Percentiles rank a stretch among this genome's conserved stretches.
phyloP scores from a whole-genome alignment of 352 stramenopile species.

The Phytopythium montanum region DNA sequence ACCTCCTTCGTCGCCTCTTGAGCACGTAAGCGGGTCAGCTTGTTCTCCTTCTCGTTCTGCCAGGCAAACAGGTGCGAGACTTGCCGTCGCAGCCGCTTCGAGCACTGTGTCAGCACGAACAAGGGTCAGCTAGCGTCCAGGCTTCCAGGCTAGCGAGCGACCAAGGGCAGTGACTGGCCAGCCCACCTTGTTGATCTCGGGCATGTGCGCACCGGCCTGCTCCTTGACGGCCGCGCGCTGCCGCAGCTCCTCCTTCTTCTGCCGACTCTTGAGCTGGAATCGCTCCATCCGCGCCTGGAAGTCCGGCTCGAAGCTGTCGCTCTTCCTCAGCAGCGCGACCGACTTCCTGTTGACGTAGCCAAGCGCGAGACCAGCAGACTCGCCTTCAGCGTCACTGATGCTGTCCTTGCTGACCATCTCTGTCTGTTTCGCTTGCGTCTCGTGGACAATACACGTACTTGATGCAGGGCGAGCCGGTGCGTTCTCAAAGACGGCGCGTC shows the following conservation, averaged over 20 bases:
- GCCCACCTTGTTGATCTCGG: conserved; percentile 54
- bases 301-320: conserved; percentile 47
- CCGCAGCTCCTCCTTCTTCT: conserved; percentile 46
- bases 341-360: conserved; percentile 25
- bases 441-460: neutral
- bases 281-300: conserved; percentile 61
- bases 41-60: conserved; percentile 55
- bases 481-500: neutral
- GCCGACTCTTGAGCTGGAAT: conserved; percentile 40
- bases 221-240: conserved; percentile 28
- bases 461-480: neutral
- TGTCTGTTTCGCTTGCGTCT: neutral
- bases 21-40: conserved; percentile 38
- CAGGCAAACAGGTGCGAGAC: conserved; percentile 64
- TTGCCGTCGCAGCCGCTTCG: conserved; percentile 48
- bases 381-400: neutral
- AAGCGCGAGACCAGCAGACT: neutral
- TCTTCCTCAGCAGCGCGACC: conserved; percentile 35
- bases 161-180: neutral
- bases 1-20: conserved; percentile 26
- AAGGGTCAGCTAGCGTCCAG: neutral
- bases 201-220: conserved; percentile 23
- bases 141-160: neutral
- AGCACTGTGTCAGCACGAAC: conserved; percentile 26
- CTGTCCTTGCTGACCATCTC: neutral